Evolutionary conservation across 2,329 filamentous ascomycete genomes (phyloP).

Genomic region (Monilinia vaccinii-corymbosi): DNA sequence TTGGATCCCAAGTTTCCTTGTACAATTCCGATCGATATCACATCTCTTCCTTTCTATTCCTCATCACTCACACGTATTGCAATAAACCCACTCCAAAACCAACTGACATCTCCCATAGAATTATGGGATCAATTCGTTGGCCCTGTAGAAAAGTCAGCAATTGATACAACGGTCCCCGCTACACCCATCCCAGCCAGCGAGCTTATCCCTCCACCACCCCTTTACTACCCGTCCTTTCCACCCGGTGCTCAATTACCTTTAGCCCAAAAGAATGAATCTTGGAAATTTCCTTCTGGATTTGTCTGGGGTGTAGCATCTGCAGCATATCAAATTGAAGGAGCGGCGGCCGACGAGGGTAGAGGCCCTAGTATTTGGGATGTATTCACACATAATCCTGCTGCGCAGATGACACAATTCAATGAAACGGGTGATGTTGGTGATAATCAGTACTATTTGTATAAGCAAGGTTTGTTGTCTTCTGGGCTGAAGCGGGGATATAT

Average conservation of each 20-base stretch:
- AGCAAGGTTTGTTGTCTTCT: slow-evolving; percentile 37
- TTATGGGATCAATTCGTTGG: slow-evolving; percentile 23
- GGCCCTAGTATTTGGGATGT: slow-evolving; percentile 37
- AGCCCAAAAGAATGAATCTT: slow-evolving; percentile 18
- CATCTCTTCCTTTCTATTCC: not conserved
- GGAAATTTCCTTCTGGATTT: slow-evolving; percentile 32
- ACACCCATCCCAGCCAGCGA: slow-evolving; percentile 22
- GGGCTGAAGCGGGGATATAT: not conserved
- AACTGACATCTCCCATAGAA: not conserved
- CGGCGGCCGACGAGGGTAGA: slow-evolving; percentile 36
- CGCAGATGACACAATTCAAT: slow-evolving; percentile 29
- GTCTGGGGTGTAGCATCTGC: slow-evolving; percentile 41
- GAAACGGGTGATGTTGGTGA: slow-evolving; percentile 34
- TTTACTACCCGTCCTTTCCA: slow-evolving; percentile 18
- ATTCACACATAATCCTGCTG: slow-evolving; percentile 16
- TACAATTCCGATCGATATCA: not conserved
- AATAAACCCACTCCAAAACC: not conserved
- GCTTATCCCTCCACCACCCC: slow-evolving; percentile 20
- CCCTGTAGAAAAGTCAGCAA: slow-evolving; percentile 17
- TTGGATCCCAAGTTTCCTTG: not conserved
- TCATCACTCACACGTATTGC: slow-evolving; percentile 15
- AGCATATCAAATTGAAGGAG: slow-evolving; percentile 39
- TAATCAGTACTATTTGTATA: slow-evolving; percentile 41
- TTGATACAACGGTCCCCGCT: slow-evolving; percentile 20
- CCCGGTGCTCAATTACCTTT: slow-evolving; percentile 13